phyloP scores from a whole-genome alignment of 2,329 filamentous ascomycete genomes.

The Diaporthe ampelina region DNA sequence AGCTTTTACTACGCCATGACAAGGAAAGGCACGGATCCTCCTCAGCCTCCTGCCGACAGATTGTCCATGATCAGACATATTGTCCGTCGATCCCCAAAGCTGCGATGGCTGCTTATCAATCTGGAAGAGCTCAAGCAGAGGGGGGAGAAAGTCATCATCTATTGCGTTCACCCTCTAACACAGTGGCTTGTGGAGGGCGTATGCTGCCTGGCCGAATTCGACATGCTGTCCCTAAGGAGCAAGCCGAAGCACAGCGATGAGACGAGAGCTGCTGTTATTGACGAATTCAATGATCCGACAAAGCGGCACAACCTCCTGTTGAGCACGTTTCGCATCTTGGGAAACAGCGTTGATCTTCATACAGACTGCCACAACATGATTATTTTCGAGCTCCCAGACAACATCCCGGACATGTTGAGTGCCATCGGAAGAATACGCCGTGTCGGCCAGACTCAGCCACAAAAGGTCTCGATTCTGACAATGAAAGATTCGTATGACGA shows the following conservation, averaged over 20 bases:
- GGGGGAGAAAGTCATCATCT: constrained; percentile 16
- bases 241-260: neutral
- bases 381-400: constrained; percentile 31
- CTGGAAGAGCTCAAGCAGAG: constrained; percentile 10
- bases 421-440: constrained; percentile 26
- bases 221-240: constrained; percentile 12
- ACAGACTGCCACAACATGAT: constrained; percentile 15
- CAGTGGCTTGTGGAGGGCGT: constrained; percentile 25
- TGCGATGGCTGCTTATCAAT: neutral
- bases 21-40: neutral
- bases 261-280: neutral
- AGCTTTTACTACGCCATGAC: constrained; percentile 25
- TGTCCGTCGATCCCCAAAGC: neutral
- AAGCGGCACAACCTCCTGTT: constrained; percentile 1
- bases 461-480: neutral
- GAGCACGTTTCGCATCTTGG: constrained; percentile 1
- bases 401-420: constrained; percentile 4
- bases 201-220: constrained; percentile 27
- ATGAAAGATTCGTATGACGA: constrained; percentile 18
- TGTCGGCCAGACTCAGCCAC: neutral
- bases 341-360: constrained; percentile 20
- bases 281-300: neutral
- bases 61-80: constrained; percentile 5
- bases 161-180: constrained; percentile 12
- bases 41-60: neutral